Percentiles rank a stretch among this genome's conserved stretches.
phyloP scores from a whole-genome alignment of 2,329 filamentous ascomycete genomes.

The Macrophomina phaseolina region DNA sequence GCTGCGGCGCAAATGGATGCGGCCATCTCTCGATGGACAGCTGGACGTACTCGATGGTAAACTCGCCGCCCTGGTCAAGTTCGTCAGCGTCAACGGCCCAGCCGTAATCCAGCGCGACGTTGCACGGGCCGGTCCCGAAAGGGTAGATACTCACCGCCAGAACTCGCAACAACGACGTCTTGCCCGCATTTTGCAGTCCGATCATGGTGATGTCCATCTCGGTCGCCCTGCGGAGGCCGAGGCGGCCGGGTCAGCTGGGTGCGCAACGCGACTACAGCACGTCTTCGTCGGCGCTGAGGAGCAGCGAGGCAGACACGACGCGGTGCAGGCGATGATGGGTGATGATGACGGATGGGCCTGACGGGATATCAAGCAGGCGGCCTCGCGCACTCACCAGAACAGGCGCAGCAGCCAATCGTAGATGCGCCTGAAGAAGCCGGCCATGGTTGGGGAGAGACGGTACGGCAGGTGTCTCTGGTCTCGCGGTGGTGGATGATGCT shows the following conservation, averaged over 20 bases:
- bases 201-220: constrained; percentile 99
- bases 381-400: constrained; percentile 77
- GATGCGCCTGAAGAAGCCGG: constrained; percentile 87
- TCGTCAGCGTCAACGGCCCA: constrained; percentile 24
- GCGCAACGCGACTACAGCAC: neutral
- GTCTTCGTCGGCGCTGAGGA: neutral
- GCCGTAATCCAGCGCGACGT: constrained; percentile 31
- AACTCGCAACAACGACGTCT: constrained; percentile 92
- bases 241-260: constrained; percentile 34
- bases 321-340: constrained; percentile 4
- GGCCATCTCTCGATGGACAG: constrained; percentile 30
- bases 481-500: neutral
- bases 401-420: constrained; percentile 98
- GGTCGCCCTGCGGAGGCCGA: constrained; percentile 72
- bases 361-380: constrained; percentile 23
- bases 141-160: constrained; percentile 76
- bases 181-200: constrained; percentile 95
- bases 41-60: constrained; percentile 90
- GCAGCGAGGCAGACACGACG: constrained; percentile 9
- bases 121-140: constrained; percentile 40
- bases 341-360: constrained; percentile 25
- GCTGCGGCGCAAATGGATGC: constrained; percentile 18
- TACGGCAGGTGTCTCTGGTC: neutral
- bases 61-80: constrained; percentile 82
- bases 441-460: constrained; percentile 63